Percentiles rank a stretch among this genome's conserved stretches.
These are phyloP conservation scores for Sclerotinia trifoliorum DNA, from an alignment of 2,329 filamentous ascomycete genomes.

Conservation along the genomic window DNA sequence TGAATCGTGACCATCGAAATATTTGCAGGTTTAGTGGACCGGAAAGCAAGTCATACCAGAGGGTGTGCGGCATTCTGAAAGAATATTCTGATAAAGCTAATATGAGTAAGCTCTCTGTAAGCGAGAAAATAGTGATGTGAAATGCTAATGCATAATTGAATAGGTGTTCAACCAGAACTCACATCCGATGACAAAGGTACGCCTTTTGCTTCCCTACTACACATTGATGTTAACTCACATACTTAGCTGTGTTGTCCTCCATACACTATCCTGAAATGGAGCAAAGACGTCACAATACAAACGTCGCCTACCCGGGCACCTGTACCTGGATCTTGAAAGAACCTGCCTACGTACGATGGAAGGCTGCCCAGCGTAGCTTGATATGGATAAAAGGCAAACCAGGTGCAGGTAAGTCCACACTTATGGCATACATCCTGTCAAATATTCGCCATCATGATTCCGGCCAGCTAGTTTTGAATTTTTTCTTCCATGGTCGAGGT, in stretches of 20 bases:
- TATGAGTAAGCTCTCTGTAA: background rate
- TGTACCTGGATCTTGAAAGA: constrained; percentile 41
- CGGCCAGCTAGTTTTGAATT: constrained; percentile 25
- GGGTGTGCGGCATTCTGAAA: constrained; percentile 6
- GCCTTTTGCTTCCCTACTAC: background rate
- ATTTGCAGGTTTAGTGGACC: constrained; percentile 26
- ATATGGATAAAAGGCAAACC: constrained; percentile 46
- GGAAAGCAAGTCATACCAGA: background rate
- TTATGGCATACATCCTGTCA: constrained; percentile 41
- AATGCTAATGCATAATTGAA: background rate
- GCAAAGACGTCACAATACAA: constrained; percentile 34
- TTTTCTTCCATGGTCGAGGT: constrained; percentile 44
- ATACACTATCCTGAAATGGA: constrained; percentile 40
- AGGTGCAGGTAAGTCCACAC: constrained; percentile 45
- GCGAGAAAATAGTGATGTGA: background rate
- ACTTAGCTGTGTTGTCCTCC: constrained; percentile 21
- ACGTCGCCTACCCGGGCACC: constrained; percentile 33
- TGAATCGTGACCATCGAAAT: constrained; percentile 26
- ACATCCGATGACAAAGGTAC: background rate
- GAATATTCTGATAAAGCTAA: constrained; percentile 11
- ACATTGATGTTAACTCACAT: background rate
- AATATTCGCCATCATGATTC: background rate
- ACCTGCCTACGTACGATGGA: constrained; percentile 34
- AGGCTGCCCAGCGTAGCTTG: constrained; percentile 25
- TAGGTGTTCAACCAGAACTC: constrained; percentile 9